Percentiles rank a stretch among this genome's conserved stretches.
phyloP scores from a whole-genome alignment of 257 asterid genomes.

The Solanum medicagineum region DNA sequence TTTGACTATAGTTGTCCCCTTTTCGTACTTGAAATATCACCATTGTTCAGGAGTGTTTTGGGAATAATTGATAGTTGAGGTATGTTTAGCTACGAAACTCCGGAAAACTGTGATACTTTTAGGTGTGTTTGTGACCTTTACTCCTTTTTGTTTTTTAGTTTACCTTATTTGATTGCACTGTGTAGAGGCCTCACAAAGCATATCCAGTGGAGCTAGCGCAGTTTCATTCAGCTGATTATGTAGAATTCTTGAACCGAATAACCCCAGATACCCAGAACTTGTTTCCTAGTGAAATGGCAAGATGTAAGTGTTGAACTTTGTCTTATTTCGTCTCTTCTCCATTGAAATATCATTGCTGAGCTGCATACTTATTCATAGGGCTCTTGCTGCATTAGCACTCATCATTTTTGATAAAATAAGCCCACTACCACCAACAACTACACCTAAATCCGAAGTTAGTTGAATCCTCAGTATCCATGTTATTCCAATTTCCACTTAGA shows the following conservation, averaged over 20 bases:
- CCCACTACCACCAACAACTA: neutral
- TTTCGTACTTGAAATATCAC: neutral
- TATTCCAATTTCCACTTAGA: neutral
- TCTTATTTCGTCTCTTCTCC: neutral
- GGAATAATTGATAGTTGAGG: neutral
- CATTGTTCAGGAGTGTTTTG: neutral
- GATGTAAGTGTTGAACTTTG: constrained; percentile 34
- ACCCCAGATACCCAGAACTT: constrained; percentile 58
- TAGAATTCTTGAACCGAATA: constrained; percentile 83
- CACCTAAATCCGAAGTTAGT: neutral
- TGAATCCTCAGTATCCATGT: neutral
- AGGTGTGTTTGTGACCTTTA: neutral
- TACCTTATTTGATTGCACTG: neutral
- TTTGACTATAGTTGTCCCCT: neutral
- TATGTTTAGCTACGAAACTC: neutral
- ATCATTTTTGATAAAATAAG: neutral
- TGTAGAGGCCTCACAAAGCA: constrained; percentile 98
- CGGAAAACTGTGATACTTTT: neutral
- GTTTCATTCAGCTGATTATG: constrained; percentile 94
- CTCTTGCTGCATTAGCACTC: neutral
- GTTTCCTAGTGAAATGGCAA: constrained; percentile 49
- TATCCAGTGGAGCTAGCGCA: constrained; percentile 96
- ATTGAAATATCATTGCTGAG: neutral
- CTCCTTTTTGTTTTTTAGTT: neutral
- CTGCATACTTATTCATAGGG: neutral